Evolutionary conservation across 805 yeast genomes (phyloP).

Genomic region (Wickerhamomyces bisporus): DNA sequence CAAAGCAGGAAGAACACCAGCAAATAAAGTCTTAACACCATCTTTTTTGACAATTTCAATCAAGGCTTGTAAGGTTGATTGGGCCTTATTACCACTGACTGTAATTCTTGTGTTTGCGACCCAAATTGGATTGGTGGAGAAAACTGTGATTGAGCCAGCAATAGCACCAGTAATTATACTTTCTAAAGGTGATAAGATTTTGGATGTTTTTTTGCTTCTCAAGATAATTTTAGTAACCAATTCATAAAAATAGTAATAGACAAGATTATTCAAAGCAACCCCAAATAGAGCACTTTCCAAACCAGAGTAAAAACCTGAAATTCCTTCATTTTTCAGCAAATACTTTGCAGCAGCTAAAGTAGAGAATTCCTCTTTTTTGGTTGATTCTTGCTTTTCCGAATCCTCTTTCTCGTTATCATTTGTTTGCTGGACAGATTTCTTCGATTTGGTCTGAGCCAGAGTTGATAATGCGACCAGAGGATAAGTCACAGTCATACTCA

Average conservation of each 20-base stretch:
- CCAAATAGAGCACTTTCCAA: conserved; percentile 85
- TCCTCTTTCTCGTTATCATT: conserved; percentile 17
- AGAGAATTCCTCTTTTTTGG: conserved; percentile 17
- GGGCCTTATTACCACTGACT: conserved; percentile 34
- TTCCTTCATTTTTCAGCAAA: conserved; percentile 54
- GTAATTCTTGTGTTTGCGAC: conserved; percentile 90
- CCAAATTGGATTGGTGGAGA: conserved; percentile 88
- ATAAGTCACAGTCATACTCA: conserved; percentile 81
- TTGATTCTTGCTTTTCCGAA: conserved; percentile 5
- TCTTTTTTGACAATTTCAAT: conserved; percentile 61
- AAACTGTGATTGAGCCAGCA: conserved; percentile 82
- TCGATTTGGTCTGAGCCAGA: conserved; percentile 63
- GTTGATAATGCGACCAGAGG: conserved; percentile 87
- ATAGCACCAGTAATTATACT: conserved; percentile 47
- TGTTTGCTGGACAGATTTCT: not conserved
- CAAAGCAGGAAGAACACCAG: conserved; percentile 85
- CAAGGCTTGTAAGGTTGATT: conserved; percentile 51
- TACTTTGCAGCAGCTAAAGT: conserved; percentile 37
- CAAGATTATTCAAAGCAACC: conserved; percentile 77
- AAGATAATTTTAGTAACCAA: conserved; percentile 48
- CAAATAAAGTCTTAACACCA: conserved; percentile 68
- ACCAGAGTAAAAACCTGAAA: conserved; percentile 74
- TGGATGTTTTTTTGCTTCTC: conserved; percentile 18
- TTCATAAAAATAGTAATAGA: conserved; percentile 89
- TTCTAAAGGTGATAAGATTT: conserved; percentile 17